Conservation (phyloP, 2,329 filamentous ascomycete species). For the Ophiostoma ips region DNA sequence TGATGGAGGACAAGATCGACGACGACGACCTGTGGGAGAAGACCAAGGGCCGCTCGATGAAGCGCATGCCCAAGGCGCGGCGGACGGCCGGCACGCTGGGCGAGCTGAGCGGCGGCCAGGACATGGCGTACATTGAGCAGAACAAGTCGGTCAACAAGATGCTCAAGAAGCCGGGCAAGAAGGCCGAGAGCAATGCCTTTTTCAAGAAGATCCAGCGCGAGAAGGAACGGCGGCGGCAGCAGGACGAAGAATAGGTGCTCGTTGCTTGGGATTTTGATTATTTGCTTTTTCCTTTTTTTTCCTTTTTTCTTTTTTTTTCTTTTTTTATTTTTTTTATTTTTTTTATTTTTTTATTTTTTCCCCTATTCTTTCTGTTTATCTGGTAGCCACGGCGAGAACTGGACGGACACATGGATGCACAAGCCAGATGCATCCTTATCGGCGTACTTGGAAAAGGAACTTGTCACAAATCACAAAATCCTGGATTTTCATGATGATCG, state of each 20-base stretch:
- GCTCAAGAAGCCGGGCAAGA: conserved; percentile 43
- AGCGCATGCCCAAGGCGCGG: conserved; percentile 34
- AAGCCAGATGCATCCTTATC: too few species aligned
- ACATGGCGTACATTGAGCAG: conserved; percentile 92
- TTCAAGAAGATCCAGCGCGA: conserved; percentile 54
- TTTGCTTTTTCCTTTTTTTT: background rate
- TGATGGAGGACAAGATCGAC: conserved; percentile 18
- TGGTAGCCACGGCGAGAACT: too few species aligned
- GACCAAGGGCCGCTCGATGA: conserved; percentile 11
- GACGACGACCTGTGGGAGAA: conserved; percentile 25
- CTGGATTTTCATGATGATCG: too few species aligned
- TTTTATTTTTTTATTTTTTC: too few species aligned
- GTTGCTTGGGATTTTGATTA: too few species aligned
- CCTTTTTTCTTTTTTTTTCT: background rate
- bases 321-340: background rate
- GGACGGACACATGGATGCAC: too few species aligned
- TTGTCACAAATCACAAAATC: too few species aligned
- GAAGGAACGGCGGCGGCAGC: conserved; percentile 30
- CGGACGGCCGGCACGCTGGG: conserved; percentile 75
- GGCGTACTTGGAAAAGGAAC: too few species aligned
- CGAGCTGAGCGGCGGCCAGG: conserved; percentile 79
- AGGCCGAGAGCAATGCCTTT: conserved; percentile 39
- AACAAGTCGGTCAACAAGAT: conserved; percentile 59
- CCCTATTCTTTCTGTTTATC: too few species aligned
- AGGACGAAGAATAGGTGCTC: background rate